phyloP scores from a whole-genome alignment of 2,329 filamentous ascomycete genomes.

The Talaromyces funiculosus region DNA sequence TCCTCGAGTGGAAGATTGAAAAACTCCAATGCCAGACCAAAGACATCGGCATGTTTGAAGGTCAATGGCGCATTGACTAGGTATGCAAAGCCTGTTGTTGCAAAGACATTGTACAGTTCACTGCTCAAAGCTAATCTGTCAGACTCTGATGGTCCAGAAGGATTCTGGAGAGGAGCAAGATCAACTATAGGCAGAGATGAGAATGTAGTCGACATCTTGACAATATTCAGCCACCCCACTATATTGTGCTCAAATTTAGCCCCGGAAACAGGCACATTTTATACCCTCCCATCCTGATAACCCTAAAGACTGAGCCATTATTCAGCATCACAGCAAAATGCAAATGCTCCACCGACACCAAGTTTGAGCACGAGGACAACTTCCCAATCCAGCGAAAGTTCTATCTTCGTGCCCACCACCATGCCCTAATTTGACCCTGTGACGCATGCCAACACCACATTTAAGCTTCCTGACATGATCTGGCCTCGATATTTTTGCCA shows the following conservation, averaged over 20 bases:
- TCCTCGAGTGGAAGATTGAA: conserved; percentile 32
- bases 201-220: conserved; percentile 38
- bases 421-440: not conserved
- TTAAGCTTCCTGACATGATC: not conserved
- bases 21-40: conserved; percentile 36
- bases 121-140: conserved; percentile 30
- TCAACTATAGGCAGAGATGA: conserved; percentile 41
- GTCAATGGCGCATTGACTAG: conserved; percentile 39
- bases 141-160: conserved; percentile 20
- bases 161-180: conserved; percentile 28
- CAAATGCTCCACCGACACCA: not conserved
- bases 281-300: not conserved
- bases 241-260: not conserved
- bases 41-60: conserved; percentile 40
- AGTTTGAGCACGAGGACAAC: not conserved
- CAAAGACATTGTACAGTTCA: conserved; percentile 38
- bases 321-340: not conserved
- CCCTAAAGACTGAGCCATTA: not conserved
- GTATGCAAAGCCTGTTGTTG: conserved; percentile 45
- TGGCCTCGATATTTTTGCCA: not conserved
- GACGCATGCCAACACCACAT: not conserved
- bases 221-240: not conserved
- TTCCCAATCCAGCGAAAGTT: not conserved
- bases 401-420: not conserved
- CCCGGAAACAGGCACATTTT: not conserved